These are phyloP conservation scores for Fusarium paranaense DNA, from an alignment of 2,329 filamentous ascomycete species.

Conservation along the genomic window DNA sequence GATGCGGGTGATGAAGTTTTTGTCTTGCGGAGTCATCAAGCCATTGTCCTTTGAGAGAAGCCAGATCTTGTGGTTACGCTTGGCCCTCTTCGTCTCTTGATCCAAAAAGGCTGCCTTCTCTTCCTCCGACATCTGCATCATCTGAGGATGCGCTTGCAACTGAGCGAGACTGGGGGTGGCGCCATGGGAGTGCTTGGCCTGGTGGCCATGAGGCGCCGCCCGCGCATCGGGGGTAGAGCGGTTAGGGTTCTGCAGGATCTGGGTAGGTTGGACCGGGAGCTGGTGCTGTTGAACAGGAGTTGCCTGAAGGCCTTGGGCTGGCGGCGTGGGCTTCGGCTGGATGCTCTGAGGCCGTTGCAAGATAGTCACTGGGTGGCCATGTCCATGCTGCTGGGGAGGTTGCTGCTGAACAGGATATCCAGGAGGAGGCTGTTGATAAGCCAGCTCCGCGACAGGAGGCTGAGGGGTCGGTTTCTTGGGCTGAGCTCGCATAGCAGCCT, in stretches of 20 bases:
- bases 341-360: conserved; percentile 64
- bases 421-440: conserved; percentile 43
- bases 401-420: conserved; percentile 47
- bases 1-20: conserved; percentile 98
- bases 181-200: conserved; percentile 62
- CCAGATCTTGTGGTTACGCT: conserved; percentile 98
- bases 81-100: conserved; percentile 93
- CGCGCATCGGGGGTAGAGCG: conserved; percentile 66
- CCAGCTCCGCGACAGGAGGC: conserved; percentile 43
- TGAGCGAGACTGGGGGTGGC: conserved; percentile 55
- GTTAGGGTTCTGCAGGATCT: conserved; percentile 85
- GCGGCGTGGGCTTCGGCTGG: conserved; percentile 54
- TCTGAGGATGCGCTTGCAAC: conserved; percentile 50
- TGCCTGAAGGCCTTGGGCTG: conserved; percentile 46
- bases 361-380: conserved; percentile 65
- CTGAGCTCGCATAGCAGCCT: conserved; percentile 88
- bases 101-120: conserved; percentile 86
- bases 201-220: conserved; percentile 50
- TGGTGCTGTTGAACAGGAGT: conserved; percentile 51
- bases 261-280: conserved; percentile 69
- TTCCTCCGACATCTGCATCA: conserved; percentile 82
- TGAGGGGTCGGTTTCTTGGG: conserved; percentile 62
- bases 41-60: conserved; percentile 93
- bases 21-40: conserved; percentile 98
- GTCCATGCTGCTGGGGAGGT: conserved; percentile 48